Percentiles rank a stretch among this genome's conserved stretches.
Evolutionary conservation across 140 eudicot genomes (phyloP).

Genomic region (Cichorium intybus): DNA sequence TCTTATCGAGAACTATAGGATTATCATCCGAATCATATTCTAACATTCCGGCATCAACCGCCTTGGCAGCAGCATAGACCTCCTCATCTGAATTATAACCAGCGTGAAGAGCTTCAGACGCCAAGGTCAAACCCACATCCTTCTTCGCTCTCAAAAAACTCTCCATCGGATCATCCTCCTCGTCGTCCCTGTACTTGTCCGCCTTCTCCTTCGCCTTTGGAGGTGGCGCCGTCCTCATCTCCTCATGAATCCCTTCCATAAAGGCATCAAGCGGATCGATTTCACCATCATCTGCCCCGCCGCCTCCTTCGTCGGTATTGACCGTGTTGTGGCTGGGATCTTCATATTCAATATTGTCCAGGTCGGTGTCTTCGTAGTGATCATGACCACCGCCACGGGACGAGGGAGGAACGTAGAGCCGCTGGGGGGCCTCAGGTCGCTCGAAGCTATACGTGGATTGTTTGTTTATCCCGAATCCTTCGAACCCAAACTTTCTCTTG

Average conservation of each 20-base stretch:
- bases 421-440: conserved; percentile 58
- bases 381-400: conserved; percentile 73
- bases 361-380: conserved; percentile 76
- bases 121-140: conserved; percentile 72
- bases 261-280: conserved; percentile 92
- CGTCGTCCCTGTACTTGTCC: conserved; percentile 65
- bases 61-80: conserved; percentile 98
- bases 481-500: conserved; percentile 90
- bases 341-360: conserved; percentile 80
- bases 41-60: conserved; percentile 84
- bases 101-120: conserved; percentile 76
- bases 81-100: conserved; percentile 98
- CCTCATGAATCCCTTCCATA: conserved; percentile 95
- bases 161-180: conserved; percentile 85
- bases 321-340: conserved; percentile 34
- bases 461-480: conserved; percentile 86
- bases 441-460: conserved; percentile 87
- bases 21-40: conserved; percentile 95
- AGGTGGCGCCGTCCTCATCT: conserved; percentile 76
- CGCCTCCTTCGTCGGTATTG: conserved; percentile 5
- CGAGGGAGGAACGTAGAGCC: conserved; percentile 74
- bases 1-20: conserved; percentile 74
- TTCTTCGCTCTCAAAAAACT: conserved; percentile 75
- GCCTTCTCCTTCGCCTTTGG: conserved; percentile 61
- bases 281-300: conserved; percentile 53